Percentiles rank a stretch among this genome's conserved stretches.
Evolutionary conservation across 1,284 basidiomycete species (phyloP).

Genomic region (Pisolithus thermaeus): DNA sequence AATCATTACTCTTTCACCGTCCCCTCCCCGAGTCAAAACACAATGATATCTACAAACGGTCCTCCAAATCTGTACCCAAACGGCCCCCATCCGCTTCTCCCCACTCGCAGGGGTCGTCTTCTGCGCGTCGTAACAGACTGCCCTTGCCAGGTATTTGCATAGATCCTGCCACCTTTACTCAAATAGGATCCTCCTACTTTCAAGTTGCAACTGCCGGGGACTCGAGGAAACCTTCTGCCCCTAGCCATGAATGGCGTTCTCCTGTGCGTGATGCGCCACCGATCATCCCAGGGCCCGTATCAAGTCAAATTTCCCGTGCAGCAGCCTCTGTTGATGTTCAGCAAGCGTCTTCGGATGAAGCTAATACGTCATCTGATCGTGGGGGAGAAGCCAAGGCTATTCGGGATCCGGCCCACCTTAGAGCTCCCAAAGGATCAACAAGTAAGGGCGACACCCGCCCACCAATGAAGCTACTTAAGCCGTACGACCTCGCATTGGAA

Average conservation of each 20-base stretch:
- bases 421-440: background rate
- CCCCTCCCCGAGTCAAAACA: background rate
- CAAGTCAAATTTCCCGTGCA: too few relatives aligned
- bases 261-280: too few relatives aligned
- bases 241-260: too few relatives aligned
- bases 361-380: background rate
- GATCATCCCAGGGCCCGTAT: too few relatives aligned
- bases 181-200: too few relatives aligned
- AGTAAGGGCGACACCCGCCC: background rate
- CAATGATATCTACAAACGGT: background rate
- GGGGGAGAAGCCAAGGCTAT: background rate
- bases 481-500: constrained; percentile 52
- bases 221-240: too few relatives aligned
- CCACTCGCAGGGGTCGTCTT: background rate
- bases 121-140: background rate
- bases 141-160: background rate
- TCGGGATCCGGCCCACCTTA: background rate
- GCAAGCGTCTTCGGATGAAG: background rate
- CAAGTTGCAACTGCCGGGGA: too few relatives aligned
- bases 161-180: background rate
- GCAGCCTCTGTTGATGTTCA: background rate
- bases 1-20: background rate
- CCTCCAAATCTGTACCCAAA: background rate
- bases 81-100: background rate
- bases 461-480: constrained; percentile 38